These are phyloP conservation scores for Coemansia guatemalensis DNA, from an alignment of 192 early-diverging fungal genomes.

Conservation along the genomic window DNA sequence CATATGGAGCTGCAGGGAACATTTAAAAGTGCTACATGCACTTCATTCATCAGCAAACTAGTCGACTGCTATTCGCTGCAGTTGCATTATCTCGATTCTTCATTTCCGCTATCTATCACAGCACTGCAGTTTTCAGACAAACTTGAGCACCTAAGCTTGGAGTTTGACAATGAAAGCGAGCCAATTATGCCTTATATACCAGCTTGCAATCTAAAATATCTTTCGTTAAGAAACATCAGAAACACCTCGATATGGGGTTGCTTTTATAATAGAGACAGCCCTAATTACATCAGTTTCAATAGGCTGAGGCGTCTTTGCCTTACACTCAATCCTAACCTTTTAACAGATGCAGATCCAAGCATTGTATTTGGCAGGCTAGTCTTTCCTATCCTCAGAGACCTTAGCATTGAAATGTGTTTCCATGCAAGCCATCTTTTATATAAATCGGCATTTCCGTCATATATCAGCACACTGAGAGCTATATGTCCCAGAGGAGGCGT, in stretches of 20 bases:
- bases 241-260: background rate
- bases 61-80: conserved; percentile 1
- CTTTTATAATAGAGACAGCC: background rate
- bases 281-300: background rate
- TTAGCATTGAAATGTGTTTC: background rate
- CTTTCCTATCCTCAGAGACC: background rate
- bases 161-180: background rate
- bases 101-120: conserved; percentile 5
- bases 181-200: background rate
- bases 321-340: background rate
- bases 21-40: background rate
- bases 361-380: background rate
- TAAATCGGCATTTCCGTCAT: background rate
- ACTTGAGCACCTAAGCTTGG: conserved; percentile 5
- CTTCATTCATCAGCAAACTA: background rate
- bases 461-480: background rate
- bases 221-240: background rate
- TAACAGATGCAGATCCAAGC: background rate
- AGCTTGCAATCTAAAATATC: background rate
- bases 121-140: background rate
- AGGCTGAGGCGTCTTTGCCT: background rate
- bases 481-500: background rate
- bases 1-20: background rate
- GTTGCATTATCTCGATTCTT: conserved; percentile 1
- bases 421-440: background rate